Evolutionary conservation across 169 alveolate species (phyloP).

Genomic region (Theileria equi): DNA sequence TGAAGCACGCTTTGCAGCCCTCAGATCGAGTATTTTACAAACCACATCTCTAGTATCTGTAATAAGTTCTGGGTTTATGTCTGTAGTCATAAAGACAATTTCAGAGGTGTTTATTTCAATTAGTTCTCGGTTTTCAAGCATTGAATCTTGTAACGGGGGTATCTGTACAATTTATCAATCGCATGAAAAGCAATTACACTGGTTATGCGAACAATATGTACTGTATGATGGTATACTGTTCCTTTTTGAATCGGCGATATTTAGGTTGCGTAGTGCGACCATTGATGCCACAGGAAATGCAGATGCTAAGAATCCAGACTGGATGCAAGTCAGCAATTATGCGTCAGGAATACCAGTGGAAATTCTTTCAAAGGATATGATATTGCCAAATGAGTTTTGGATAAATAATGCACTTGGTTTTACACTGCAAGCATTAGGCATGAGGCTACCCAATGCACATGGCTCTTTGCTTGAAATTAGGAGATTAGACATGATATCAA

Average conservation of each 20-base stretch:
- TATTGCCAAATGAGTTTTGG: constrained; percentile 17
- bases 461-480: constrained; percentile 45
- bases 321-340: constrained; percentile 9
- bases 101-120: constrained; percentile 40
- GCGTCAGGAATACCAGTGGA: constrained; percentile 21
- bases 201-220: constrained; percentile 49
- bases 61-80: constrained; percentile 52
- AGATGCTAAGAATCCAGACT: background rate
- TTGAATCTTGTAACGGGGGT: constrained; percentile 23
- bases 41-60: constrained; percentile 38
- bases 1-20: constrained; percentile 59
- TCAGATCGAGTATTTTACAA: constrained; percentile 47
- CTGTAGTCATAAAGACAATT: constrained; percentile 23
- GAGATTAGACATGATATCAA: constrained; percentile 31
- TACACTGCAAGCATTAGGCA: constrained; percentile 22
- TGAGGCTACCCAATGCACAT: constrained; percentile 47
- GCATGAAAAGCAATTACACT: constrained; percentile 38
- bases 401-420: constrained; percentile 14
- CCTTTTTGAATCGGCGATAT: constrained; percentile 55
- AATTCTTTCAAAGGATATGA: constrained; percentile 24
- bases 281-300: constrained; percentile 18
- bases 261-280: constrained; percentile 39
- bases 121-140: constrained; percentile 12
- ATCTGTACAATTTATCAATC: constrained; percentile 26
- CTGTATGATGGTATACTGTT: constrained; percentile 53